Evolutionary conservation across 805 yeast species (phyloP), one percentile per base, ranked within the genome.

Genomic region (Priceomyces castillae): DNA sequence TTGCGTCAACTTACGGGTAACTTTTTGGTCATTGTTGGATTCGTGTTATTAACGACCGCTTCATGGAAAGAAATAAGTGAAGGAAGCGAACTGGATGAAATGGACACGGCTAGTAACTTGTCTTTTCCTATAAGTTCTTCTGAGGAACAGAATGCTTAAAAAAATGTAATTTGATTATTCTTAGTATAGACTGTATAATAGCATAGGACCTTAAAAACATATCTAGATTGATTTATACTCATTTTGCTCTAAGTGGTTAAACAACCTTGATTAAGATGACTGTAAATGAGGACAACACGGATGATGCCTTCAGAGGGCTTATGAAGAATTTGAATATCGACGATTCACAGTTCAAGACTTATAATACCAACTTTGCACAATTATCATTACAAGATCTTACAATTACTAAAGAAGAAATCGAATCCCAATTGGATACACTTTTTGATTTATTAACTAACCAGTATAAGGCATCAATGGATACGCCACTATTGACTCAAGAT

Each of bases 1-100:
- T 31, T 57, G 1, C 76, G 73, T 22, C 94, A 88, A 44, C 48
- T 86, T 22, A 2, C 77, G 2, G 96, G 96, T 6, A 89, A 90
- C 44, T 36, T 78, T 3, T 59, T 87, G 37, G 86, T 88, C 28
- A 73, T 86, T 30, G 56, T 73, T 17, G 96, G 96, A 0, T 89
- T 88, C 58, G 73, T 62, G 0, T 59, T 87, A 30, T 72, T 89
- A 53, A 80, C 86, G 4, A 67, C 72, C 26, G 83, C 85, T 0
- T 78, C 82, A 18, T 82, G 87, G 87, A 67, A 68, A 31, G 88
- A 82, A 50, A 81, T 82, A 47, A 69, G 77, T 43, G 71, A 74
- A 60, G 75, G 76, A 15, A 66, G 72, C 51, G 46, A 50, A 40
- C 46, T 51, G 41, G 75, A 72, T 46, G 76, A 70, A 25, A 67